Evolutionary conservation across 495 filamentous ascomycete species (phyloP).

Genomic region (Apiosordaria backusii): DNA sequence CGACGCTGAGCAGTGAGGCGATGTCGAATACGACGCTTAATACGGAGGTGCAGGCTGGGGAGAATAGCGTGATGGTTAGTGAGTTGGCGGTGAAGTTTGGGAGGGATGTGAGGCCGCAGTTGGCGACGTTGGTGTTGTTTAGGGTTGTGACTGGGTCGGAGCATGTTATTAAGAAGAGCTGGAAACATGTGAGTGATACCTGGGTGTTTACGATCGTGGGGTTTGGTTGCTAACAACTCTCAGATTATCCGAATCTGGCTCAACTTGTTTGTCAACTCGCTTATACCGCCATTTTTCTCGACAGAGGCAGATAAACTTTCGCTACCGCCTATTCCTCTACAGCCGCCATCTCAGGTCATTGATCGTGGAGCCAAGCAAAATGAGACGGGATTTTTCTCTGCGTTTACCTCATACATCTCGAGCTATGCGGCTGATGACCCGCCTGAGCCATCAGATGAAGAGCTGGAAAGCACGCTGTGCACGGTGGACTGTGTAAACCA

Average conservation of each 20-base stretch:
- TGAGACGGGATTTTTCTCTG: slow-evolving; percentile 84
- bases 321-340: slow-evolving; percentile 80
- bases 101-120: slow-evolving; percentile 84
- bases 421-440: slow-evolving; percentile 98
- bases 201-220: not conserved
- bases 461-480: slow-evolving; percentile 90
- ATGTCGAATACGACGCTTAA: slow-evolving; percentile 84
- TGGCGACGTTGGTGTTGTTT: slow-evolving; percentile 92
- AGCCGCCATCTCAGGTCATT: slow-evolving; percentile 87
- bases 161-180: slow-evolving; percentile 67
- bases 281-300: slow-evolving; percentile 81
- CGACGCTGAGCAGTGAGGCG: slow-evolving; percentile 69
- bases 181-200: slow-evolving; percentile 66
- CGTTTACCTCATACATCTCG: slow-evolving; percentile 94
- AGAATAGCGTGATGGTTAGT: slow-evolving; percentile 97
- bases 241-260: slow-evolving; percentile 86
- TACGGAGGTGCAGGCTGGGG: slow-evolving; percentile 89
- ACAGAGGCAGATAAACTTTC: slow-evolving; percentile 66
- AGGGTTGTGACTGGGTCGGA: slow-evolving; percentile 83
- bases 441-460: slow-evolving; percentile 94
- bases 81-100: slow-evolving; percentile 97
- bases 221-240: slow-evolving; percentile 26
- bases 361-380: slow-evolving; percentile 73
- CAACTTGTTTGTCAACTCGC: slow-evolving; percentile 93
- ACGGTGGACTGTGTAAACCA: slow-evolving; percentile 92